These are phyloP conservation scores for Umbelopsis vinacea DNA, from an alignment of 192 early-diverging fungal genomes.

Conservation along the genomic window DNA sequence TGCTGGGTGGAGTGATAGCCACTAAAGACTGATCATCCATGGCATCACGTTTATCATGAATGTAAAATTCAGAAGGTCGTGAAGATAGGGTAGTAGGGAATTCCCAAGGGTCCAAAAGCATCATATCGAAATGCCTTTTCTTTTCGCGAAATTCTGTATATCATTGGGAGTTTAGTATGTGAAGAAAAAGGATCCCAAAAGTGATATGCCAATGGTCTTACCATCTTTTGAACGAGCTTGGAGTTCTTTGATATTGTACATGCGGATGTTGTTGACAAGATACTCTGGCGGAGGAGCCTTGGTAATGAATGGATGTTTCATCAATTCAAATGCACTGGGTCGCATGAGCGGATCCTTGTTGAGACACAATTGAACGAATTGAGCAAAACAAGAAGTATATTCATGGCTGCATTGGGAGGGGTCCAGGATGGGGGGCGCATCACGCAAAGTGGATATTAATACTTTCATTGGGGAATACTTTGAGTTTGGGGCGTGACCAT, in stretches of 20 bases:
- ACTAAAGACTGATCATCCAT: background rate
- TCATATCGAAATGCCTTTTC: slow-evolving; percentile 12
- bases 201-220: background rate
- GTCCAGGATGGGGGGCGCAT: slow-evolving; percentile 10
- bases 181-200: background rate
- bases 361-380: slow-evolving; percentile 8
- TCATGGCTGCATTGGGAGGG: slow-evolving; percentile 11
- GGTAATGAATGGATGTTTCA: slow-evolving; percentile 19
- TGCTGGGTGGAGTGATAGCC: background rate
- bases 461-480: slow-evolving; percentile 19
- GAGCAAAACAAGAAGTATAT: slow-evolving; percentile 4
- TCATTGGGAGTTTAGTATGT: background rate
- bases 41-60: background rate
- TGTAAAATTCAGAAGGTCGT: background rate
- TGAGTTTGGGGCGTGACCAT: slow-evolving; percentile 41
- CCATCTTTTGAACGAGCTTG: slow-evolving; percentile 17
- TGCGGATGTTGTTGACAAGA: background rate
- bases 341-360: slow-evolving; percentile 14
- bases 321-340: slow-evolving; percentile 8
- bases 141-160: slow-evolving; percentile 1
- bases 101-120: slow-evolving; percentile 9
- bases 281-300: slow-evolving; percentile 2
- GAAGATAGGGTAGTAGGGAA: background rate
- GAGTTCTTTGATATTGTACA: slow-evolving; percentile 5
- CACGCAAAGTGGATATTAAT: slow-evolving; percentile 34